Evolutionary conservation across 2,329 filamentous ascomycete genomes (phyloP).

Genomic region (Diaporthe longicolla): DNA sequence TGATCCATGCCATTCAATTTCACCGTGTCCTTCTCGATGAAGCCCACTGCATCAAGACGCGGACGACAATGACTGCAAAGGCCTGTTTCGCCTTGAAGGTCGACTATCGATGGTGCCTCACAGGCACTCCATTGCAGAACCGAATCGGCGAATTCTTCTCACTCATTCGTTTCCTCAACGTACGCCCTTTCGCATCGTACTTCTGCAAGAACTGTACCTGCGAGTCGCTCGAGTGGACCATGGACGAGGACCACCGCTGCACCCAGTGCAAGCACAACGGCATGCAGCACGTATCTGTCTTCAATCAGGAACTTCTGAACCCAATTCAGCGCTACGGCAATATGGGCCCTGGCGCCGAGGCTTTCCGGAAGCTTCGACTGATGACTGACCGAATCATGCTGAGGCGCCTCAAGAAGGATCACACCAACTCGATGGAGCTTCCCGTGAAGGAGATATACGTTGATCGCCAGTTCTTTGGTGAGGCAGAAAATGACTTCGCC

Average conservation of each 20-base stretch:
- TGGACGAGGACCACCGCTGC: slow-evolving; percentile 80
- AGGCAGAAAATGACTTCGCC: slow-evolving; percentile 96
- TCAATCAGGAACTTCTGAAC: slow-evolving; percentile 86
- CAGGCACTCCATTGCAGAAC: slow-evolving; percentile 95
- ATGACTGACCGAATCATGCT: slow-evolving; percentile 97
- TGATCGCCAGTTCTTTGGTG: slow-evolving; percentile 95
- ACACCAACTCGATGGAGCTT: slow-evolving; percentile 95
- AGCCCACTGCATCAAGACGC: slow-evolving; percentile 86
- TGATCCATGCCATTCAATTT: slow-evolving; percentile 88
- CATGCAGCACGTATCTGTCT: slow-evolving; percentile 72
- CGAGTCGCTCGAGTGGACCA: slow-evolving; percentile 85
- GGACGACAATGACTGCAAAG: slow-evolving; percentile 91
- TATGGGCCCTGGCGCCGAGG: slow-evolving; percentile 72
- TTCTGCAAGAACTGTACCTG: slow-evolving; percentile 92
- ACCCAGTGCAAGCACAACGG: slow-evolving; percentile 71
- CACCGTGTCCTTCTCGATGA: slow-evolving; percentile 96
- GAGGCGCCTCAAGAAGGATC: slow-evolving; percentile 91
- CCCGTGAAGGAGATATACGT: slow-evolving; percentile 95
- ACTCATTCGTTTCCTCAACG: slow-evolving; percentile 89
- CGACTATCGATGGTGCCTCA: slow-evolving; percentile 94
- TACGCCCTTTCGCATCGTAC: slow-evolving; percentile 91
- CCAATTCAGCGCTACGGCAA: slow-evolving; percentile 79
- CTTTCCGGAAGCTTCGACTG: slow-evolving; percentile 85
- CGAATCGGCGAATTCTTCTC: slow-evolving; percentile 98
- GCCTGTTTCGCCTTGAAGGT: slow-evolving; percentile 93